Evolutionary conservation across 1,139 yeast species (phyloP).

Genomic region (Trichomonascaceae sp.): DNA sequence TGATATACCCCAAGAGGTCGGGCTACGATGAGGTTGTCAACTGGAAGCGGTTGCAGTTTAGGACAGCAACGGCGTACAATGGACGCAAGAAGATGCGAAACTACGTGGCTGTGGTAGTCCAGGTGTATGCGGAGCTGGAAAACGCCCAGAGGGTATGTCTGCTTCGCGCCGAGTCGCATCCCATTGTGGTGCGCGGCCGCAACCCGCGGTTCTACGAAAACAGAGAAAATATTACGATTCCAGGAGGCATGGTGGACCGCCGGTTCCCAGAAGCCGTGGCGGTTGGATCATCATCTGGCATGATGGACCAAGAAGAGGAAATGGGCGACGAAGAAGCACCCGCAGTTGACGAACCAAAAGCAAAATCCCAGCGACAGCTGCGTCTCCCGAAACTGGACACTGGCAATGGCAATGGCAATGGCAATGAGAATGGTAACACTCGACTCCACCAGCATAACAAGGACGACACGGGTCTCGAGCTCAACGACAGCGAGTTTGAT

Average conservation of each 20-base stretch:
- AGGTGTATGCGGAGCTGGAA: conserved; percentile 28
- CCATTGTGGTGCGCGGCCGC: conserved; percentile 52
- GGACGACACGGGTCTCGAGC: conserved; percentile 1
- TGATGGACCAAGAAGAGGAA: neutral
- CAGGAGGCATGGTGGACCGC: conserved; percentile 7
- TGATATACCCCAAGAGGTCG: conserved; percentile 16
- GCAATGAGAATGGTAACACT: conserved; percentile 1
- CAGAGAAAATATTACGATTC: conserved; percentile 33
- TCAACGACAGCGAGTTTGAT: neutral
- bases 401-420: neutral
- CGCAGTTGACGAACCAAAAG: conserved; percentile 1
- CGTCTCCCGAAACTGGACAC: neutral
- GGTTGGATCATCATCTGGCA: neutral
- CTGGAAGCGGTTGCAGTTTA: conserved; percentile 36
- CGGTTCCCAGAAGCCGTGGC: neutral
- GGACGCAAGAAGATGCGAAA: conserved; percentile 46
- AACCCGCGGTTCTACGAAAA: conserved; percentile 53
- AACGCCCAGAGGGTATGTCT: conserved; percentile 18
- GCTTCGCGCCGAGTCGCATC: conserved; percentile 26
- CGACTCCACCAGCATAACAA: no score
- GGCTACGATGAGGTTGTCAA: conserved; percentile 21
- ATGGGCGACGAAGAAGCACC: conserved; percentile 2
- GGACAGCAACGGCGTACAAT: conserved; percentile 52
- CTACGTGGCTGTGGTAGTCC: conserved; percentile 38
- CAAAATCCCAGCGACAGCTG: neutral